Percentiles rank a stretch among this genome's conserved stretches.
Conservation (phyloP, 2,329 filamentous ascomycete genomes). For the Aspergillus unguis region DNA sequence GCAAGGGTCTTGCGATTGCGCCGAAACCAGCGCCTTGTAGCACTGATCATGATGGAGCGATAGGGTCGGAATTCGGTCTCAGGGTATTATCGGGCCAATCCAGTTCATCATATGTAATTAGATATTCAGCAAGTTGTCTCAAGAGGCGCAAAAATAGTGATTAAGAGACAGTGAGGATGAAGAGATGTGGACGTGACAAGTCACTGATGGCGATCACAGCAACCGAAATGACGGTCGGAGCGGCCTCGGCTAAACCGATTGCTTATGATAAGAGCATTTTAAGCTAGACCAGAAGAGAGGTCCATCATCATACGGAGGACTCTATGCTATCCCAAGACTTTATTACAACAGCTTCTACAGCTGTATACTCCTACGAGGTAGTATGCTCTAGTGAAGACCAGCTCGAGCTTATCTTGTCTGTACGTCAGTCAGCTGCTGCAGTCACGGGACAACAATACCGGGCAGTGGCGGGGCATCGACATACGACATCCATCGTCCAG, state of each 20-base stretch:
- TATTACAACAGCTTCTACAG: no score
- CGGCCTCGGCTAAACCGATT: slow-evolving; percentile 32
- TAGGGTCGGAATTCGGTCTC: slow-evolving; percentile 6
- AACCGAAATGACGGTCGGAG: slow-evolving; percentile 17
- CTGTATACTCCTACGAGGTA: no score
- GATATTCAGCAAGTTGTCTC: background rate
- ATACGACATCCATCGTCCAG: no score
- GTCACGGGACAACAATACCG: slow-evolving; percentile 2
- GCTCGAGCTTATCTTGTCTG: no score
- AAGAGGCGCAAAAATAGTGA: background rate
- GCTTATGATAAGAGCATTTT: slow-evolving; percentile 12
- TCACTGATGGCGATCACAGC: slow-evolving; percentile 9
- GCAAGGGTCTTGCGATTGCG: slow-evolving; percentile 88
- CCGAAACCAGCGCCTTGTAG: slow-evolving; percentile 84
- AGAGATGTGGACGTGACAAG: slow-evolving; percentile 2
- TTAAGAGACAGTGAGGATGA: background rate
- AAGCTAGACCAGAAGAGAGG: background rate
- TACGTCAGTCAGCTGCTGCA: background rate
- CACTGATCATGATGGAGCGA: slow-evolving; percentile 56
- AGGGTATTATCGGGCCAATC: slow-evolving; percentile 1
- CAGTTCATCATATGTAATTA: slow-evolving; percentile 16
- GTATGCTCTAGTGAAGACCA: no score
- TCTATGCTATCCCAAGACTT: background rate
- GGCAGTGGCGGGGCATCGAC: background rate
- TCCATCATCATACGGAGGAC: background rate